Conservation (phyloP, 177 flowering plant species). For the Vitis hybrid region DNA sequence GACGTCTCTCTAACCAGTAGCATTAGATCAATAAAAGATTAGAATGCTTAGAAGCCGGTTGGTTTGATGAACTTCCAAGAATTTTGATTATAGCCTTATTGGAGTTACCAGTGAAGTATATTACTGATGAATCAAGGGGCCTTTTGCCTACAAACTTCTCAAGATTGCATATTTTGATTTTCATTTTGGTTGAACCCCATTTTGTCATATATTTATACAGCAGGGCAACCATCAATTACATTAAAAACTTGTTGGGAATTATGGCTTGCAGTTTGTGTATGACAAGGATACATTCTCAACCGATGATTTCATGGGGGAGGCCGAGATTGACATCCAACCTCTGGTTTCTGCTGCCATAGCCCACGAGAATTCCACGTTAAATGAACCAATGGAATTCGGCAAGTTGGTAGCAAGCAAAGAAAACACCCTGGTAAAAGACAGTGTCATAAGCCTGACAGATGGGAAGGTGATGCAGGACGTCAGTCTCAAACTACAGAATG, state of each 20-base stretch:
- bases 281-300: slow-evolving; percentile 84
- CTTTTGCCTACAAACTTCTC: too few relatives aligned
- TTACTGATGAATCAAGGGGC: too few relatives aligned
- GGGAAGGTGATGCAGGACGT: slow-evolving; percentile 60
- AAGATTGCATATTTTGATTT: too few relatives aligned
- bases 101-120: too few relatives aligned
- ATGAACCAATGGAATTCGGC: slow-evolving; percentile 58
- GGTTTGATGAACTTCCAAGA: too few relatives aligned
- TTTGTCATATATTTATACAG: neutral
- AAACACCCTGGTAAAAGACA: slow-evolving; percentile 60
- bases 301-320: slow-evolving; percentile 96
- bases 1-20: too few relatives aligned
- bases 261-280: slow-evolving; percentile 67
- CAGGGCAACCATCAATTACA: neutral
- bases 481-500: slow-evolving; percentile 60
- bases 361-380: slow-evolving; percentile 41
- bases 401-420: slow-evolving; percentile 66
- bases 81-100: too few relatives aligned
- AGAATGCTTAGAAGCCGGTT: too few relatives aligned
- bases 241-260: neutral
- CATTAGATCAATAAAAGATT: too few relatives aligned
- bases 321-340: slow-evolving; percentile 88
- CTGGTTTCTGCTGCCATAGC: slow-evolving; percentile 76
- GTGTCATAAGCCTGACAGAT: slow-evolving; percentile 52
- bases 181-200: too few relatives aligned